phyloP scores from a whole-genome alignment of 306 rosid species.

The Alnus glutinosa region DNA sequence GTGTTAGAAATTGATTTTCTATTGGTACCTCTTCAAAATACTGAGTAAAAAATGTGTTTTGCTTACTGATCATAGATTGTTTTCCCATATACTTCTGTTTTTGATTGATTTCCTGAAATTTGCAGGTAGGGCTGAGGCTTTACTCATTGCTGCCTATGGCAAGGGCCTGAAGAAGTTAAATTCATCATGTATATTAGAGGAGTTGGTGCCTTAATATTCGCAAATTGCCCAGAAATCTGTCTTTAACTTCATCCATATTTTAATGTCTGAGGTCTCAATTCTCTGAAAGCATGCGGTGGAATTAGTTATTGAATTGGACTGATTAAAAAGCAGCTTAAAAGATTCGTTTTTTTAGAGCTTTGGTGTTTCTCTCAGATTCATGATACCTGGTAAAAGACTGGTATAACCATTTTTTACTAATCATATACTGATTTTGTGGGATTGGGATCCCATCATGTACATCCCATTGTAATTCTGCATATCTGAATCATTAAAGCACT shows the following conservation, averaged over 20 bases:
- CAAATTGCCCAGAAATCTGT: background rate
- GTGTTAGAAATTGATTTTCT: background rate
- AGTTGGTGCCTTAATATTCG: conserved; percentile 28
- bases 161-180: conserved; percentile 42
- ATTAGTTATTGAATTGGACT: background rate
- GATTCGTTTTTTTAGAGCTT: background rate
- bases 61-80: background rate
- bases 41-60: background rate
- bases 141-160: conserved; percentile 95
- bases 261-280: background rate
- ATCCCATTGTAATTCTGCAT: background rate
- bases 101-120: conserved; percentile 20
- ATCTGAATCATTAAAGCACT: background rate
- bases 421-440: background rate
- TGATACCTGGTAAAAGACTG: background rate
- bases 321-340: conserved; percentile 4
- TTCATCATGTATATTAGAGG: conserved; percentile 35
- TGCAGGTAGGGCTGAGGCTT: conserved; percentile 94
- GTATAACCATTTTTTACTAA: conserved; percentile 1
- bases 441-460: background rate
- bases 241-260: background rate
- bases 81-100: conserved; percentile 3
- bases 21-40: background rate
- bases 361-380: conserved; percentile 1
- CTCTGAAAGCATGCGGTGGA: background rate